Percentiles rank a stretch among this genome's conserved stretches.
Evolutionary conservation across 2,329 filamentous ascomycete genomes (phyloP).

Genomic region (Beauveria scarabaeidicola): DNA sequence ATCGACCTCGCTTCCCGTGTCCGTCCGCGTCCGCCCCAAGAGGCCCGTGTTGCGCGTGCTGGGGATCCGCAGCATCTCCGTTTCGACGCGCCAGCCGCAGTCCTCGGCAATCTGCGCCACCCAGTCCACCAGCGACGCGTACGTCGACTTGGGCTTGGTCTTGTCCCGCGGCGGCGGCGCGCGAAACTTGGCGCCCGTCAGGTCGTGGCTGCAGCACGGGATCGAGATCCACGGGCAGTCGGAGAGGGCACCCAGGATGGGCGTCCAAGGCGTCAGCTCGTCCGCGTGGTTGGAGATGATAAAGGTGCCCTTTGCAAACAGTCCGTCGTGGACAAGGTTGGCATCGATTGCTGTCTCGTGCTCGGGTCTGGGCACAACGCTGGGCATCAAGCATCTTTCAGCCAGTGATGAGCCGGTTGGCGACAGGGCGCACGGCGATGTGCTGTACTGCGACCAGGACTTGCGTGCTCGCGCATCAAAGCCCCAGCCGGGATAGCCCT

Average conservation of each 20-base stretch:
- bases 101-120: conserved; percentile 59
- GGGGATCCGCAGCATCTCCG: conserved; percentile 81
- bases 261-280: conserved; percentile 93
- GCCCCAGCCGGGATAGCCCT: conserved; percentile 80
- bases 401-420: conserved; percentile 30
- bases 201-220: conserved; percentile 86
- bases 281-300: conserved; percentile 97
- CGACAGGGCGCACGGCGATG: conserved; percentile 18
- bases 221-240: conserved; percentile 81
- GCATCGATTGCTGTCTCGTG: conserved; percentile 13
- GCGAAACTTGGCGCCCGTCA: conserved; percentile 67
- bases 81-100: conserved; percentile 69
- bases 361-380: conserved; percentile 24
- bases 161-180: conserved; percentile 48
- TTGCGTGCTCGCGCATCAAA: conserved; percentile 84
- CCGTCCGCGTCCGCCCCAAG: conserved; percentile 50
- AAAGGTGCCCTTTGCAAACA: conserved; percentile 69
- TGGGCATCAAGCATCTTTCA: conserved; percentile 41
- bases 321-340: conserved; percentile 43
- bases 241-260: conserved; percentile 70
- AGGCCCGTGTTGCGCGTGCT: conserved; percentile 83
- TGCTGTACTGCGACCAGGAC: conserved; percentile 68
- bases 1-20: conserved; percentile 25
- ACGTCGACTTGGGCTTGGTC: conserved; percentile 55
- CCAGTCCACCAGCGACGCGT: conserved; percentile 76